phyloP scores from a whole-genome alignment of 768 basidiomycete species.

The Hypholoma fasciculare region DNA sequence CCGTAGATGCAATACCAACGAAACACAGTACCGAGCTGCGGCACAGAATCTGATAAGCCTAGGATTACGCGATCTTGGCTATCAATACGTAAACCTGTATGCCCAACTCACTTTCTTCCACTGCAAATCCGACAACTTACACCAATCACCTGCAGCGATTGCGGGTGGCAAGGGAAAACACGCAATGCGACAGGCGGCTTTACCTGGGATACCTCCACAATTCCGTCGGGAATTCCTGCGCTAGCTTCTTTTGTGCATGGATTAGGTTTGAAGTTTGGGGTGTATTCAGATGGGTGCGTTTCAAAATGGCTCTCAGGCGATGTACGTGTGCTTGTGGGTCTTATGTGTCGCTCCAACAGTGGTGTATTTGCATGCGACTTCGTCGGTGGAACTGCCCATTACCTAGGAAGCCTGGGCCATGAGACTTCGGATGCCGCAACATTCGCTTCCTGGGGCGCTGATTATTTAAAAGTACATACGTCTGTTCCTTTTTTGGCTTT shows the following conservation, averaged over 20 bases:
- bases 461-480: constrained; percentile 38
- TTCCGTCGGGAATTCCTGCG: constrained; percentile 39
- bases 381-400: constrained; percentile 44
- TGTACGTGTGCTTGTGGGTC: neutral
- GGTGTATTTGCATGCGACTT: constrained; percentile 46
- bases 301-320: neutral
- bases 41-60: constrained; percentile 38
- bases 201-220: constrained; percentile 41
- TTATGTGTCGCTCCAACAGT: constrained; percentile 19
- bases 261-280: constrained; percentile 61
- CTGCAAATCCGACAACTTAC: neutral
- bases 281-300: constrained; percentile 50
- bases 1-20: constrained; percentile 39
- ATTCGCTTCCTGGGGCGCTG: constrained; percentile 51
- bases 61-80: constrained; percentile 38
- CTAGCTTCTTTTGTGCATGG: constrained; percentile 36
- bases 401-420: constrained; percentile 44
- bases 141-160: constrained; percentile 33
- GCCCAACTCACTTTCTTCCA: constrained; percentile 3
- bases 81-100: constrained; percentile 44
- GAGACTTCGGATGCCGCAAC: constrained; percentile 47
- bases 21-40: constrained; percentile 39
- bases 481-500: neutral
- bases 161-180: constrained; percentile 48
- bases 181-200: constrained; percentile 40